Evolutionary conservation across 2,329 filamentous ascomycete genomes (phyloP).

Genomic region (Emericellopsis atlantica): DNA sequence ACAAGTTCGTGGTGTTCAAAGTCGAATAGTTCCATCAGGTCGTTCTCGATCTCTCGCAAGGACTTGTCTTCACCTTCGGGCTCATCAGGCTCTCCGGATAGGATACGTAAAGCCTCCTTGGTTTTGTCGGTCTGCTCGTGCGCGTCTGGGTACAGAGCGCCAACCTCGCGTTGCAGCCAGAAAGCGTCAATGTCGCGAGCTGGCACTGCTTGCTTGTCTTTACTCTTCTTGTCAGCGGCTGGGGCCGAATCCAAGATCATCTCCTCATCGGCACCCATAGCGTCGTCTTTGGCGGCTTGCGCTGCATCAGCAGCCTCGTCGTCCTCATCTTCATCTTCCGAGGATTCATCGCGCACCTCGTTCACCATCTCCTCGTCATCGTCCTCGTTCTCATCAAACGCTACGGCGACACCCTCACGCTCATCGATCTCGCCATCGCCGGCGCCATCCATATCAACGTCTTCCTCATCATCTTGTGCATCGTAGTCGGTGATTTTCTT

Average conservation of each 20-base stretch:
- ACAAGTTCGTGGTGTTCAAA: slow-evolving; percentile 94
- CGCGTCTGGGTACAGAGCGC: slow-evolving; percentile 75
- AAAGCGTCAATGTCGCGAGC: slow-evolving; percentile 93
- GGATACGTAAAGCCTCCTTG: slow-evolving; percentile 65
- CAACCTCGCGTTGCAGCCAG: slow-evolving; percentile 91
- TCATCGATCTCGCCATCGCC: slow-evolving; percentile 78
- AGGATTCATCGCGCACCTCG: slow-evolving; percentile 80
- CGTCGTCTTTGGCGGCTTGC: slow-evolving; percentile 35
- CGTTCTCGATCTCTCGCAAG: slow-evolving; percentile 90
- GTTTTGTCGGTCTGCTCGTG: slow-evolving; percentile 93
- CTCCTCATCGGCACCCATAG: slow-evolving; percentile 58
- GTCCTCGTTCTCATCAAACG: slow-evolving; percentile 86
- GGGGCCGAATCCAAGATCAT: slow-evolving; percentile 68
- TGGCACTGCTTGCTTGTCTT: slow-evolving; percentile 52
- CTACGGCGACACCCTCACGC: slow-evolving; percentile 90
- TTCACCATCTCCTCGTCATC: slow-evolving; percentile 70
- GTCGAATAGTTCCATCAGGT: slow-evolving; percentile 95
- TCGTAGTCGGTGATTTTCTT: slow-evolving; percentile 99
- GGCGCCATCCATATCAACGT: slow-evolving; percentile 58
- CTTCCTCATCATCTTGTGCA: slow-evolving; percentile 88
- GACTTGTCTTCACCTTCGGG: slow-evolving; percentile 68
- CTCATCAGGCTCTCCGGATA: slow-evolving; percentile 62
- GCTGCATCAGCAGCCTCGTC: slow-evolving; percentile 47
- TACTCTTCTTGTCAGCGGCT: slow-evolving; percentile 30
- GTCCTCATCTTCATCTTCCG: slow-evolving; percentile 63